These are phyloP conservation scores for Rauvolfia tetraphylla DNA, from an alignment of 257 asterid genomes.

Conservation along the genomic window DNA sequence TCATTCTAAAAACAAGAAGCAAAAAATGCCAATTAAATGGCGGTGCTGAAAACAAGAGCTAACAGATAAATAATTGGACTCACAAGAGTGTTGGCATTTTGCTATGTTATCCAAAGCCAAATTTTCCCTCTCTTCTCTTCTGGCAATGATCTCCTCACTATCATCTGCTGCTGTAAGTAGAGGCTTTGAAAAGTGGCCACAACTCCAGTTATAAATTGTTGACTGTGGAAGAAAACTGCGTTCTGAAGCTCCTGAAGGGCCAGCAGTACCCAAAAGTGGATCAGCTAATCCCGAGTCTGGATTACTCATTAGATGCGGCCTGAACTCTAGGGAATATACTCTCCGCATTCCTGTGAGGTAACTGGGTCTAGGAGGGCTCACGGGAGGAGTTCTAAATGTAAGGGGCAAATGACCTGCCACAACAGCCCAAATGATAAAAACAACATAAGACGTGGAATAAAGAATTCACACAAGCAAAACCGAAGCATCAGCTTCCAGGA, in stretches of 20 bases:
- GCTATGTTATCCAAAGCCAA: constrained; percentile 72
- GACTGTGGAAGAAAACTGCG: constrained; percentile 97
- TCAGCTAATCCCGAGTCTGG: constrained; percentile 96
- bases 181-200: constrained; percentile 97
- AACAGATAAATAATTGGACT: constrained; percentile 25
- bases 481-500: constrained; percentile 4
- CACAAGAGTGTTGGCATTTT: constrained; percentile 89
- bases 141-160: constrained; percentile 66
- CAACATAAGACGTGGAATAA: neutral
- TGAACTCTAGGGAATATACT: constrained; percentile 91
- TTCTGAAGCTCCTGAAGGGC: constrained; percentile 67
- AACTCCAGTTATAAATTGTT: constrained; percentile 90
- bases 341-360: constrained; percentile 89
- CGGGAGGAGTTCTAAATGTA: constrained; percentile 98
- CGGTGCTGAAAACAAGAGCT: neutral
- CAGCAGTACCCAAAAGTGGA: constrained; percentile 82
- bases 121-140: constrained; percentile 88
- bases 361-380: constrained; percentile 97
- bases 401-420: constrained; percentile 75
- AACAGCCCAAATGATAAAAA: constrained; percentile 16
- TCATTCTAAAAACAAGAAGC: neutral
- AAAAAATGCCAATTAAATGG: neutral
- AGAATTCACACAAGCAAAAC: neutral
- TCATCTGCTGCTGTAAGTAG: constrained; percentile 88
- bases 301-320: constrained; percentile 84